Conservation (phyloP, 1,284 basidiomycete species). For the Violaceomyces palustris region DNA sequence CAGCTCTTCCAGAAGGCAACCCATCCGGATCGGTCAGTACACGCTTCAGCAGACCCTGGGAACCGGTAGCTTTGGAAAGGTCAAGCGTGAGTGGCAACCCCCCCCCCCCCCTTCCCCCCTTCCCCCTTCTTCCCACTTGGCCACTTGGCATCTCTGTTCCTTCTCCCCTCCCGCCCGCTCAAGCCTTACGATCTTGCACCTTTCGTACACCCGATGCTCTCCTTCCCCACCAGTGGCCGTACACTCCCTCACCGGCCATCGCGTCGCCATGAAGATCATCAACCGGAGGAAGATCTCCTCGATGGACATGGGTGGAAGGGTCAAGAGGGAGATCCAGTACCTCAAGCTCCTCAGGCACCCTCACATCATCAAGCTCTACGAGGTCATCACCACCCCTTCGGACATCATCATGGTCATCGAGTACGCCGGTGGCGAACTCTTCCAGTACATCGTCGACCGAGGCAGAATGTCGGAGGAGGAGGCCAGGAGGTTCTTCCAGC, state of each 20-base stretch:
- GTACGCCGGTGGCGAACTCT: conserved; percentile 51
- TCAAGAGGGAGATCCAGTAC: conserved; percentile 69
- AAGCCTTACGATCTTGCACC: not conserved
- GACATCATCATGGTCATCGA: conserved; percentile 54
- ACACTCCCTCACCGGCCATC: conserved; percentile 88
- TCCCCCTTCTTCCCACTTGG: too few species aligned
- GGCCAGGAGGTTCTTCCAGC: conserved; percentile 51
- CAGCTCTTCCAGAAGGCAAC: too few species aligned
- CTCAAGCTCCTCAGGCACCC: conserved; percentile 50
- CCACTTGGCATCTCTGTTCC: not conserved
- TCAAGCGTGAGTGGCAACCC: conserved; percentile 70
- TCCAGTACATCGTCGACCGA: conserved; percentile 51
- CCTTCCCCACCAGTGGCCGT: conserved; percentile 79
- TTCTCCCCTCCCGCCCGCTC: too few species aligned
- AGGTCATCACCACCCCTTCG: conserved; percentile 50
- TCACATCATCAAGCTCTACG: conserved; percentile 53
- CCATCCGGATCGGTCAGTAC: conserved; percentile 49
- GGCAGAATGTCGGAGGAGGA: conserved; percentile 48
- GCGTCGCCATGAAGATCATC: conserved; percentile 96
- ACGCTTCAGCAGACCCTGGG: conserved; percentile 56
- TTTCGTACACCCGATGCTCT: too few species aligned
- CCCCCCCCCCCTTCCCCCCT: not conserved
- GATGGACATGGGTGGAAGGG: conserved; percentile 65
- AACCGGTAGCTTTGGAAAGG: conserved; percentile 89
- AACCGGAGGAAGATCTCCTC: conserved; percentile 88